These are phyloP conservation scores for Eucommia ulmoides DNA, from an alignment of 257 asterid genomes.

Conservation along the genomic window DNA sequence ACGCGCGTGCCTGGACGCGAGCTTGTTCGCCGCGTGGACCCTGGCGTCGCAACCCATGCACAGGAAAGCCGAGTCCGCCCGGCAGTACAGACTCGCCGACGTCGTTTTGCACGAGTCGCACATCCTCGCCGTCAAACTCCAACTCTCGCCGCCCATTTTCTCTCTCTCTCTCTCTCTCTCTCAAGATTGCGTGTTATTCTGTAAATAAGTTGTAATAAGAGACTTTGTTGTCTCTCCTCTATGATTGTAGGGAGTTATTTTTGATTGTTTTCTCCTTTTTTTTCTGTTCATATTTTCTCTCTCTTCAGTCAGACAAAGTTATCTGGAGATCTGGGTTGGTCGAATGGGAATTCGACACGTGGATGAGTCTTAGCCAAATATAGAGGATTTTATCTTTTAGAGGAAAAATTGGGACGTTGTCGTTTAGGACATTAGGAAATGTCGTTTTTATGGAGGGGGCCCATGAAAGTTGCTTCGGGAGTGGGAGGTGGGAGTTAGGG, in stretches of 20 bases:
- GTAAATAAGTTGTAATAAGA: too few species aligned
- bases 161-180: background rate
- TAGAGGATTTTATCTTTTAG: too few species aligned
- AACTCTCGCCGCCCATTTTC: background rate
- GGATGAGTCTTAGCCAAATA: background rate
- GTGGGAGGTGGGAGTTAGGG: background rate
- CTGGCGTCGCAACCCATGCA: slow-evolving; percentile 11
- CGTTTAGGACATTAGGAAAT: background rate
- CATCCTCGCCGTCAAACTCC: slow-evolving; percentile 11
- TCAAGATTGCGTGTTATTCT: background rate
- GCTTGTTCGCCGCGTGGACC: slow-evolving; percentile 12
- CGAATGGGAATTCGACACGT: background rate
- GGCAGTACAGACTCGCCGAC: slow-evolving; percentile 14
- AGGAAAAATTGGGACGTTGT: background rate
- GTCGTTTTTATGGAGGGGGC: background rate
- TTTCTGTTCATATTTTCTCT: background rate
- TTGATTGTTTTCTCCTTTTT: background rate
- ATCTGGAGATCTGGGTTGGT: background rate
- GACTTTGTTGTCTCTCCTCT: background rate
- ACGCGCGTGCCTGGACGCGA: slow-evolving; percentile 18
- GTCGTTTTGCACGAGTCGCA: slow-evolving; percentile 16
- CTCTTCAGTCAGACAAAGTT: background rate
- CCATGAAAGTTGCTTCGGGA: background rate
- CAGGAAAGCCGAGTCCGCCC: slow-evolving; percentile 13
- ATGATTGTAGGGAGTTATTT: background rate